Evolutionary conservation across 768 basidiomycete genomes (phyloP), one percentile per base, ranked within the genome.

Genomic region (Naganishia vaughanmartiniae): DNA sequence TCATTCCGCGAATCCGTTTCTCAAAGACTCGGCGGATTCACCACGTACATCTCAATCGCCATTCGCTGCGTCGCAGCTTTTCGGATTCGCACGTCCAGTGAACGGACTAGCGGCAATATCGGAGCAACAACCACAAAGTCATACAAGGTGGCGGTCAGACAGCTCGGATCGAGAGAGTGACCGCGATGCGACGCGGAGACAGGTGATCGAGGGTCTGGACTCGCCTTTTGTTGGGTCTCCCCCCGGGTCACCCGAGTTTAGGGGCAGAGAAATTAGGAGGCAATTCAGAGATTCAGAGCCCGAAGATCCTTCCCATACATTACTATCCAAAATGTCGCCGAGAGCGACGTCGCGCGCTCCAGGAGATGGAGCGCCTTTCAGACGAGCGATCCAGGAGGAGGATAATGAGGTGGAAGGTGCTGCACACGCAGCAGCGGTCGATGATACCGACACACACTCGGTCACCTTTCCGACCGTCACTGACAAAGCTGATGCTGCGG

Each of bases 1-100:
- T 0, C 72, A 73, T 58, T 72, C 75, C 54, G 73, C 75, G 11
- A 78, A 74, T 54, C 73, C 72, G 2, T 75, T 77, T n/a, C 72
- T 78, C n/a, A 75, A 77, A 36, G 42, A 55, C 5, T 60, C 71
- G 51, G 87, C 89, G 17, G 89, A 92, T 74, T 91, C 93, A 74
- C 84, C 90, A 26, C 34, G 85, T 85, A 66, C 78, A 81, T 55
- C 79, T 82, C 89, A 92, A 74, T 93, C 92, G 0, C 92, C 93
- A 0, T 96, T 92, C 74, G 88, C 91, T 24, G 89, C 92, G 0
- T 90, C 90, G 19, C 89, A 93, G 73, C 83, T 94, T 2, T 92
- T 93, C 77, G 86, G 89, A 21, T 58, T 58, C 34, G 33, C 58
- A 7, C 48, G 67, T 28, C 57, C 48, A 12, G 42, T 28, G 26